These are phyloP conservation scores for Zea mays DNA, from an alignment of 176 grass and related monocot genomes.

Conservation along the genomic window Zm-B73-REFERENCE-NAM-5.0 NC_050105.1:130646501-130647000, in stretches of 20 bases:
- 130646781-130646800: conserved; percentile 13
- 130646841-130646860: neutral
- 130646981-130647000: no score
- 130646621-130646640: conserved; percentile 30
- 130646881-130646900: conserved; percentile 15
- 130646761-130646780: neutral
- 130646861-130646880: neutral
- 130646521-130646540: conserved; percentile 88
- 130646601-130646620: neutral
- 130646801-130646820: neutral
- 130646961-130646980: neutral
- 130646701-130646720: conserved; percentile 24
- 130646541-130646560: conserved; percentile 37
- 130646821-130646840: no score
- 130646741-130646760: conserved; percentile 39
- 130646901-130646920: neutral
- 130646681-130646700: neutral
- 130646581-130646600: conserved; percentile 41
- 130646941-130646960: conserved; percentile 10
- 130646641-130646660: neutral
- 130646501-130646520: conserved; percentile 98
- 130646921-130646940: neutral
- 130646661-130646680: conserved; percentile 43
- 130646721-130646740: conserved; percentile 56
- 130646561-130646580: conserved; percentile 12